A percentile compares a stretch with the other conserved stretches of the same genome.
Evolutionary conservation across 148 eudicot genomes (phyloP).

Genomic region (Chenopodium berlandieri): DNA sequence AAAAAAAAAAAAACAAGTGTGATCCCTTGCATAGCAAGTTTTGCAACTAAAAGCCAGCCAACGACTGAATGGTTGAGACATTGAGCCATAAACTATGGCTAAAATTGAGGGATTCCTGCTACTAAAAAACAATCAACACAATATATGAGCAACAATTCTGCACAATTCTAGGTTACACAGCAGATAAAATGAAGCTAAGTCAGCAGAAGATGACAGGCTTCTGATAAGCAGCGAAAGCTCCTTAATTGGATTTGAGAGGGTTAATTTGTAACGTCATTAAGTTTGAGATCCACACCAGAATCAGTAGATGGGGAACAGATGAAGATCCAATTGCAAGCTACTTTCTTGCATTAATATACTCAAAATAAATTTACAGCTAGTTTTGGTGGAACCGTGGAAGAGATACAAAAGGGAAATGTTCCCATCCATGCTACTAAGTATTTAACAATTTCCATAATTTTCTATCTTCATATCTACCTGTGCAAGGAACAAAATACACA

Average conservation of each 20-base stretch:
- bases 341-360: not conserved
- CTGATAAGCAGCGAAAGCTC: not conserved
- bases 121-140: too few relatives aligned
- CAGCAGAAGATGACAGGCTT: not conserved
- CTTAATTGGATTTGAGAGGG: not conserved
- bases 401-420: slow-evolving; percentile 18
- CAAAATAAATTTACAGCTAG: slow-evolving; percentile 10
- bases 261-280: not conserved
- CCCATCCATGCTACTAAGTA: not conserved
- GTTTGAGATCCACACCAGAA: not conserved
- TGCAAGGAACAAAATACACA: not conserved
- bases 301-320: not conserved
- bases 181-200: not conserved
- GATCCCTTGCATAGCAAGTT: too few relatives aligned
- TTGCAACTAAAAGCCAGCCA: too few relatives aligned
- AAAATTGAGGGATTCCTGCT: not conserved
- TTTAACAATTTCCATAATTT: not conserved
- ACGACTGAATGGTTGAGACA: too few relatives aligned
- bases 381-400: not conserved
- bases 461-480: not conserved
- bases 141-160: too few relatives aligned
- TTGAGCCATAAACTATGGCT: too few relatives aligned
- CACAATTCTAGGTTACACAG: not conserved
- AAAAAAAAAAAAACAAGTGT: too few relatives aligned
- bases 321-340: not conserved